Conservation (phyloP, 78 protist species). For the Tieghemostelium lacteum region DNA sequence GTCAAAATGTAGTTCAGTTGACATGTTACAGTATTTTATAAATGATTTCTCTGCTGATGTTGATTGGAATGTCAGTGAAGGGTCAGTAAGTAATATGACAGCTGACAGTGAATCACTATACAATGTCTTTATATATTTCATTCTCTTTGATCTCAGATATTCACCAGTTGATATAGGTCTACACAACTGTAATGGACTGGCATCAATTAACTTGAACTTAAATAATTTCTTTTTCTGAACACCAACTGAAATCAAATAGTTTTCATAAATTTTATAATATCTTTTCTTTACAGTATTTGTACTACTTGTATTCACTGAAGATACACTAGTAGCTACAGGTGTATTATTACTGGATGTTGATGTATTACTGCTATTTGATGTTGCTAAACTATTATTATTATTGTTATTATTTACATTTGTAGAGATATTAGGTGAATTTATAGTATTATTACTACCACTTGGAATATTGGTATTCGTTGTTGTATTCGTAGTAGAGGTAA, state of each 20-base stretch:
- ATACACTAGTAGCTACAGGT: background rate
- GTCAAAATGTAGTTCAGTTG: constrained; percentile 69
- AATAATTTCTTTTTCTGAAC: constrained; percentile 67
- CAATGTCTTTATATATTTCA: constrained; percentile 45
- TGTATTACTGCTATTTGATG: background rate
- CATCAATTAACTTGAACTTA: constrained; percentile 40
- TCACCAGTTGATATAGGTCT: constrained; percentile 68
- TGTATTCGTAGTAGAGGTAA: background rate
- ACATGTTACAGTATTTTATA: constrained; percentile 68
- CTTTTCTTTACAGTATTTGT: background rate
- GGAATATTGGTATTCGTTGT: background rate
- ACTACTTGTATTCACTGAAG: background rate
- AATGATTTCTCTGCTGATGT: constrained; percentile 45
- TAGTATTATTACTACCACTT: background rate
- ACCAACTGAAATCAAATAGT: constrained; percentile 37
- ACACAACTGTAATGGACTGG: constrained; percentile 51
- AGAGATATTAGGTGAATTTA: background rate
- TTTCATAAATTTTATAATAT: background rate
- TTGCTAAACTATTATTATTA: background rate
- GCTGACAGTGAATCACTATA: constrained; percentile 73
- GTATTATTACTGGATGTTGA: background rate
- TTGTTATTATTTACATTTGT: background rate
- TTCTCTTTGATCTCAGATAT: constrained; percentile 47
- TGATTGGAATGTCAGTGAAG: constrained; percentile 31
- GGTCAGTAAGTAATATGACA: constrained; percentile 40